A percentile compares a stretch with the other conserved stretches of the same genome.
These are phyloP conservation scores for Candida stauntonica DNA, from an alignment of 805 yeast species.

Conservation along the genomic window DNA sequence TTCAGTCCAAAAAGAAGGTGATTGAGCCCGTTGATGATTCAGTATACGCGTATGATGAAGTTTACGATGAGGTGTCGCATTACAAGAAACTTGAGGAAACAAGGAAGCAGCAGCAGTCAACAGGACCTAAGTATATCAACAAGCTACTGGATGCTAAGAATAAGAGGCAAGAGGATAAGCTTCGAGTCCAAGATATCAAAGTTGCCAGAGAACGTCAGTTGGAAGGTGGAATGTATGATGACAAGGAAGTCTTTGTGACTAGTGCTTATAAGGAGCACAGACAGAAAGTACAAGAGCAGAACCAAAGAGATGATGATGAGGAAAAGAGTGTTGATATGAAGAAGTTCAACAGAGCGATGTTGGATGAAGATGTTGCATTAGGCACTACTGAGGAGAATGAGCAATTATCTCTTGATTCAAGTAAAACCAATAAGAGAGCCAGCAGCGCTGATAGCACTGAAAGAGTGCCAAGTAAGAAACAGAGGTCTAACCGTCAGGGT, in stretches of 20 bases:
- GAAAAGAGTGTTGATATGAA: constrained; percentile 4
- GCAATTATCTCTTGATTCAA: neutral
- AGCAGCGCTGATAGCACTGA: no score
- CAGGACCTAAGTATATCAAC: constrained; percentile 34
- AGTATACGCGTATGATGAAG: constrained; percentile 42
- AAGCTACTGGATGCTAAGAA: constrained; percentile 40
- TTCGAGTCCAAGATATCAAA: constrained; percentile 35
- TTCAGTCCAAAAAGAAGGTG: neutral
- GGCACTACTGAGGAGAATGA: neutral
- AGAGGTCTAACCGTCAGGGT: constrained; percentile 2
- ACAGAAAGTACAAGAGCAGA: constrained; percentile 12
- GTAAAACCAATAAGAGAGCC: neutral
- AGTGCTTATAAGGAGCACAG: constrained; percentile 38
- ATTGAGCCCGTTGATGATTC: constrained; percentile 14
- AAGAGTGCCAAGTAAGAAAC: no score
- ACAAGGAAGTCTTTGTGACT: constrained; percentile 45
- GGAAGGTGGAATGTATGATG: constrained; percentile 36
- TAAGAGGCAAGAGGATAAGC: constrained; percentile 41
- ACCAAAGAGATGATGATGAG: constrained; percentile 1
- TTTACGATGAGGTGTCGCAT: constrained; percentile 36
- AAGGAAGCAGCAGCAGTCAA: neutral
- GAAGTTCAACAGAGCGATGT: constrained; percentile 3
- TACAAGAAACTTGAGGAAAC: constrained; percentile 1
- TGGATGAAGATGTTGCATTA: neutral
- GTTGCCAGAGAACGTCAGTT: constrained; percentile 34